These are phyloP conservation scores for Boletus reticulatus DNA, from an alignment of 768 basidiomycete genomes.

Conservation along the genomic window DNA sequence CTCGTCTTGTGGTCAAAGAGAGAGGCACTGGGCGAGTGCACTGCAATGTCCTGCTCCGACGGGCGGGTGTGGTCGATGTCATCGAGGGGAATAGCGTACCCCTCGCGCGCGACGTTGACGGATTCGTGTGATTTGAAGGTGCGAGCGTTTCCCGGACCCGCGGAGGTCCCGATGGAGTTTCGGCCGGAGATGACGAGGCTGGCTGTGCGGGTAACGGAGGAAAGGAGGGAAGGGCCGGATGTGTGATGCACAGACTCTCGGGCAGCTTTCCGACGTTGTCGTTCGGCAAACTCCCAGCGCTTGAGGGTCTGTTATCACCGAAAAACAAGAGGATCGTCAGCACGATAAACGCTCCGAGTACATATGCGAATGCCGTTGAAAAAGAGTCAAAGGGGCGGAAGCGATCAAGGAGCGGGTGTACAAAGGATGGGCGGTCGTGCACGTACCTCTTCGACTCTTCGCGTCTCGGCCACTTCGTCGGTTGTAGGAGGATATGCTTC, in stretches of 20 bases:
- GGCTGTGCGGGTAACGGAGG: slow-evolving; percentile 57
- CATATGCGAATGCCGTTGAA: background rate
- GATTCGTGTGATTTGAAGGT: slow-evolving; percentile 51
- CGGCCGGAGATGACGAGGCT: slow-evolving; percentile 53
- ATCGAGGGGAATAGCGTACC: slow-evolving; percentile 47
- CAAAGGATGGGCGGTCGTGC: background rate
- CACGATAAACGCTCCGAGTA: background rate
- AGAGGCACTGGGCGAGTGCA: slow-evolving; percentile 26
- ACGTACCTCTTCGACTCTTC: slow-evolving; percentile 69
- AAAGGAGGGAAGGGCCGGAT: slow-evolving; percentile 46
- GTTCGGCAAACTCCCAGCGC: slow-evolving; percentile 76
- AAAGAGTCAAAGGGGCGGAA: background rate
- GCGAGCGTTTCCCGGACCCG: slow-evolving; percentile 33
- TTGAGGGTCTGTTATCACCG: slow-evolving; percentile 55
- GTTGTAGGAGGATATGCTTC: slow-evolving; percentile 61
- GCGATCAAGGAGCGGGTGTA: background rate
- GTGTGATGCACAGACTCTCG: slow-evolving; percentile 47
- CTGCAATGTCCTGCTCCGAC: slow-evolving; percentile 37
- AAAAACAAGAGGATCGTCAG: slow-evolving; percentile 1
- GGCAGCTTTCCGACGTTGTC: slow-evolving; percentile 69
- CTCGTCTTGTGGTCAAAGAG: slow-evolving; percentile 13
- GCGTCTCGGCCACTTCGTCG: slow-evolving; percentile 66
- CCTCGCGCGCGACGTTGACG: slow-evolving; percentile 37
- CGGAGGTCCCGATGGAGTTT: slow-evolving; percentile 32
- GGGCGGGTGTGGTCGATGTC: slow-evolving; percentile 40